Conservation (phyloP, 2,329 filamentous ascomycete species). For the Fusarium sp. region DNA sequence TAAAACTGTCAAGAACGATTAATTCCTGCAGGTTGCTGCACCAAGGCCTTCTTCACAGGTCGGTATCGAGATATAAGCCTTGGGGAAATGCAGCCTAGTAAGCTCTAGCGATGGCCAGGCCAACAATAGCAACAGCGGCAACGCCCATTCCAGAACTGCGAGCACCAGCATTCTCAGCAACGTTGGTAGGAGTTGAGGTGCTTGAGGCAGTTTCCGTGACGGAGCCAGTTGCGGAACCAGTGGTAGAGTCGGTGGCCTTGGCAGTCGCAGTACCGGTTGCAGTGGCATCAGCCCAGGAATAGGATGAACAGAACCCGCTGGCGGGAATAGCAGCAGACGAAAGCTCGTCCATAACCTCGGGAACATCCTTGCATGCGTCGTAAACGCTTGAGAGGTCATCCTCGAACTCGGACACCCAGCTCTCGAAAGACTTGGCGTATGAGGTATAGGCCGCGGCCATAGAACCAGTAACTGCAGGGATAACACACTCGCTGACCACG, state of each 20-base stretch:
- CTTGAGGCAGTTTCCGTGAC: background rate
- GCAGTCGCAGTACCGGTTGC: background rate
- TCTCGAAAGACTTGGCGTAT: conserved; percentile 9
- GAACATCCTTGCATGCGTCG: conserved; percentile 1
- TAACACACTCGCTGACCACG: background rate
- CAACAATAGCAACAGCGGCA: background rate
- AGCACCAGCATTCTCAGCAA: background rate
- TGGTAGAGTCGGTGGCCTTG: background rate
- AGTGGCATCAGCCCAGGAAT: background rate
- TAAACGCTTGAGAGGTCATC: background rate
- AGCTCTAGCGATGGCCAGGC: background rate
- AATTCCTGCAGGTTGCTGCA: no score
- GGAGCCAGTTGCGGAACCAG: background rate
- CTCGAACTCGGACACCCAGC: conserved; percentile 1
- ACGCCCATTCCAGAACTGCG: background rate
- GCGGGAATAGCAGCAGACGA: background rate
- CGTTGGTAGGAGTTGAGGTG: background rate
- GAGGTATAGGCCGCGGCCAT: conserved; percentile 3
- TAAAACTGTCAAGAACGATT: no score
- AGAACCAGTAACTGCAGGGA: conserved; percentile 1
- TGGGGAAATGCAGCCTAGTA: background rate
- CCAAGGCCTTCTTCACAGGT: no score
- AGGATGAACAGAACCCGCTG: background rate
- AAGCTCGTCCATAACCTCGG: background rate
- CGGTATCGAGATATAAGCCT: no score